Conservation (phyloP, 2,329 filamentous ascomycete species). For the Aspergillus carbonarius region DNA sequence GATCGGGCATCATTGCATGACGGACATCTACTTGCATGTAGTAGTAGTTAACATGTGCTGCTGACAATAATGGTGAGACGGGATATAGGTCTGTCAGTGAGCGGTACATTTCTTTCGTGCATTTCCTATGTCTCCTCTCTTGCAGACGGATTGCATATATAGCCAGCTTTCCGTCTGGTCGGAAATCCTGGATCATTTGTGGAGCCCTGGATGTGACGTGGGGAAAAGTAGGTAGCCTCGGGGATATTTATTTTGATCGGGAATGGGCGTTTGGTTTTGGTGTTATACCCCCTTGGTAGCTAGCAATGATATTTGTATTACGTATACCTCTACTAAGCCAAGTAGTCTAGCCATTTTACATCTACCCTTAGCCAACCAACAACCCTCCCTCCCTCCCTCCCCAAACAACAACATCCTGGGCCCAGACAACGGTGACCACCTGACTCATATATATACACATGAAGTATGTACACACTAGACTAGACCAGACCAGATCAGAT, state of each 20-base stretch:
- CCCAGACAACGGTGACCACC: too few species aligned
- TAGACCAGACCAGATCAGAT: too few species aligned
- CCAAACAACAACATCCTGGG: too few species aligned
- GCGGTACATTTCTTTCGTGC: background rate
- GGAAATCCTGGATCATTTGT: background rate
- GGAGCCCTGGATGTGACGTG: background rate
- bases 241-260: background rate
- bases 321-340: too few species aligned
- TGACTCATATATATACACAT: too few species aligned
- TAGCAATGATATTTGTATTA: background rate
- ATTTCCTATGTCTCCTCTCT: background rate
- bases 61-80: background rate
- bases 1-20: constrained; percentile 39
- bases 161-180: background rate
- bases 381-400: too few species aligned
- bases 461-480: too few species aligned
- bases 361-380: too few species aligned
- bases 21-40: background rate
- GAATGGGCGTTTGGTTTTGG: background rate
- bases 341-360: too few species aligned
- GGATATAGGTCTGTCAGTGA: background rate
- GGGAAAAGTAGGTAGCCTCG: background rate
- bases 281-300: background rate
- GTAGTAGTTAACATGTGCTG: background rate
- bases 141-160: background rate